Evolutionary conservation across 2,329 filamentous ascomycete species (phyloP), one percentile per base, ranked within the genome.

Genomic region (Epichloe gansuensis): DNA sequence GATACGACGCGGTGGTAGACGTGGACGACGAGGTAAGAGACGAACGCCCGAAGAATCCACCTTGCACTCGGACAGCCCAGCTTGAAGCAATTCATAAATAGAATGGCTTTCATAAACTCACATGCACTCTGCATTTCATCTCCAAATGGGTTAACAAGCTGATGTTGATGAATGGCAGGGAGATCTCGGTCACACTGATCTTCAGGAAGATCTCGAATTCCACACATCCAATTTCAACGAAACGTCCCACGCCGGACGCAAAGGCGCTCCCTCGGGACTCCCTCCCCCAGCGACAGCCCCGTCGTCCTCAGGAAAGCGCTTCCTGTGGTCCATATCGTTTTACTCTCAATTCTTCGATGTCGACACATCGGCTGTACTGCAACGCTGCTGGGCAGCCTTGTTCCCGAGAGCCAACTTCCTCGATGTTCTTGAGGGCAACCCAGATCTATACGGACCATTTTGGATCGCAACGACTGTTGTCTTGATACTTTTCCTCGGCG

Each of bases 261-360:
- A 78, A 59, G 71, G 66, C 52, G 63, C 68, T n/a, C 61, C 69
- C 5, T 63, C 71, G 4, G 72, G 80, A 13, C 80, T 83, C 2
- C 81, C 79, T 0, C 71, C 73, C 1, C 80, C 80, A 2, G 79
- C 65, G 12, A 82, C 80, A 17, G 72, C 78, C 3, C 68, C 66
- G 3, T 64, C 68, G 17, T 61, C 65, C 17, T 67, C 68, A n/a
- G 77, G 80, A 55, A 97, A 97, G 72, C 87, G 87, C 63, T 89
- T 85, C 73, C 85, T 97, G 57, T 98, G 93, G 93, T 83, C 83
- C 45, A 75, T 97, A 56, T 82, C 82, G 53, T 98, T 95, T 75
- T 98, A 98, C 73, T 82, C 89, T 52, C 93, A 95, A 72, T 97
- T 93, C 80, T 98, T 98, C 72, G 93, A 98, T 65, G 91, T 98